Percentiles rank a stretch among this genome's conserved stretches.
Evolutionary conservation across 768 basidiomycete genomes (phyloP).

Genomic region (Grammothele lineata): DNA sequence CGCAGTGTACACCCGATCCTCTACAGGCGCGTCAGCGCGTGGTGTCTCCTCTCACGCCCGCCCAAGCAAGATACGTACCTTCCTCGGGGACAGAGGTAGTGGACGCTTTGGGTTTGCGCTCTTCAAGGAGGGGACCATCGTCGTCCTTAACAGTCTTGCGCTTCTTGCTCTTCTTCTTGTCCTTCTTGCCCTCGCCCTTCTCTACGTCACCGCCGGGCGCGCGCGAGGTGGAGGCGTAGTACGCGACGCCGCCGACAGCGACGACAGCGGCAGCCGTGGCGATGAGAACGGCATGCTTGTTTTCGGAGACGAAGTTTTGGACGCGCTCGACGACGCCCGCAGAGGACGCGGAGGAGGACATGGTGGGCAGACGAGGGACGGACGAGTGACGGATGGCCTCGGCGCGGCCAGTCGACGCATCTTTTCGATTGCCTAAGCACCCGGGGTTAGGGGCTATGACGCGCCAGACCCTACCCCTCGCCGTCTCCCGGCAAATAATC

Average conservation of each 20-base stretch:
- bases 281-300: slow-evolving; percentile 72
- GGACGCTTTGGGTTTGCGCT: slow-evolving; percentile 43
- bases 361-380: slow-evolving; percentile 17
- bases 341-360: slow-evolving; percentile 28
- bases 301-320: slow-evolving; percentile 66
- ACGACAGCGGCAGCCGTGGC: slow-evolving; percentile 68
- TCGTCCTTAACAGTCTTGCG: slow-evolving; percentile 51
- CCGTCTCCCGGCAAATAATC: no score
- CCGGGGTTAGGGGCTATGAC: slow-evolving; percentile 8
- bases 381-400: slow-evolving; percentile 4
- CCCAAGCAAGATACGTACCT: no score
- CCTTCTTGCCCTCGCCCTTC: slow-evolving; percentile 44
- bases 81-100: background rate
- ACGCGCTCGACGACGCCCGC: slow-evolving; percentile 54
- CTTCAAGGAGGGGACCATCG: slow-evolving; percentile 80
- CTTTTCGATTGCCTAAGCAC: slow-evolving; percentile 5
- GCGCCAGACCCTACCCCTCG: background rate
- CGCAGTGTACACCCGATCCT: slow-evolving; percentile 40
- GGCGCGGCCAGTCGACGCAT: slow-evolving; percentile 2
- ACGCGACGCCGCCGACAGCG: slow-evolving; percentile 72
- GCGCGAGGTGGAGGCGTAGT: slow-evolving; percentile 62
- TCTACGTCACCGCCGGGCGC: slow-evolving; percentile 33
- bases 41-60: no score
- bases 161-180: slow-evolving; percentile 53
- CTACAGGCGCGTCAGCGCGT: slow-evolving; percentile 16